Conservation (phyloP, 768 basidiomycete genomes). For the Sporobolomyces phaffii region DNA sequence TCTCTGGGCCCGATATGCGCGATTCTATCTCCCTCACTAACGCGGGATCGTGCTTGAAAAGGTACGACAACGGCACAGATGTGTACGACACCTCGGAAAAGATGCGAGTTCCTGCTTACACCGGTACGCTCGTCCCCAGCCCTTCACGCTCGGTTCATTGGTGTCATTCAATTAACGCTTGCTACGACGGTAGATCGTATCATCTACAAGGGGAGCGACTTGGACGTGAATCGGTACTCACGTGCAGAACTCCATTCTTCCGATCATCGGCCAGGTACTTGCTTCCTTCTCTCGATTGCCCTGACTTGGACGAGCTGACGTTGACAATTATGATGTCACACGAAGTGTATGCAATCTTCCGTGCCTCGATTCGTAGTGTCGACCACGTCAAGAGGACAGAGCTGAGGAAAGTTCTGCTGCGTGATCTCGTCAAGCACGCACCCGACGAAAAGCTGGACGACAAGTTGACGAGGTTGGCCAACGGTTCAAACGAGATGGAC, state of each 20-base stretch:
- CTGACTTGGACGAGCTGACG: no score
- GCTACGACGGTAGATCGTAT: conserved; percentile 67
- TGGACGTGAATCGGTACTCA: conserved; percentile 73
- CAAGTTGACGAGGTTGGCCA: conserved; percentile 6
- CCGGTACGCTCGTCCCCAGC: conserved; percentile 56
- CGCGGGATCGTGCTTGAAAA: background rate
- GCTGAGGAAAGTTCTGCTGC: conserved; percentile 22
- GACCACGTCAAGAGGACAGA: conserved; percentile 58
- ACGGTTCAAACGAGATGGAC: background rate
- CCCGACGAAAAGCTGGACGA: conserved; percentile 20
- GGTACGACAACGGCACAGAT: conserved; percentile 55
- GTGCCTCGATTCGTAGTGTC: conserved; percentile 67
- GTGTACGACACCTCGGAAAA: conserved; percentile 94
- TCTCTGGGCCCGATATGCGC: conserved; percentile 48
- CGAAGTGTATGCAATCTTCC: conserved; percentile 76
- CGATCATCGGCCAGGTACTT: conserved; percentile 81
- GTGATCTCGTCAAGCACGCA: conserved; percentile 11
- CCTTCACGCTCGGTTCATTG: conserved; percentile 21
- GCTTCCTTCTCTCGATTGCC: background rate
- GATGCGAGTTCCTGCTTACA: conserved; percentile 94
- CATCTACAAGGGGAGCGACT: conserved; percentile 64
- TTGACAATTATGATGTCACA: no score
- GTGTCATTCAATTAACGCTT: background rate
- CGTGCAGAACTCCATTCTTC: conserved; percentile 82
- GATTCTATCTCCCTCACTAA: background rate